Base-by-base conservation (phyloP, 2,329 filamentous ascomycete species). In the Stachybotrys chartarum region DNA sequence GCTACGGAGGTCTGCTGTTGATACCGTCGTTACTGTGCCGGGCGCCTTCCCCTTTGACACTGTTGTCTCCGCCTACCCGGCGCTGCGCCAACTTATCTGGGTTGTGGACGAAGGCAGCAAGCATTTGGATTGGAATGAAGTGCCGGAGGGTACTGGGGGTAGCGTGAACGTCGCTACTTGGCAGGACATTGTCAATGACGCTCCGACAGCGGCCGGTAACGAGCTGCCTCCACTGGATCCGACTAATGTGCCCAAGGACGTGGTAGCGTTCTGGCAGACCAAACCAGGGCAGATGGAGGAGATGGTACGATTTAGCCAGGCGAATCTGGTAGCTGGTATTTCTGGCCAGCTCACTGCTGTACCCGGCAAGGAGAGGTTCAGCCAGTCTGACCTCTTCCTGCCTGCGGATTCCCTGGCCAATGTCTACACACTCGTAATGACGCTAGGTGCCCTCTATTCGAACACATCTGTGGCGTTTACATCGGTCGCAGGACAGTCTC, bases 71-170 rank as follows among this genome's bases (percentile, higher is more conserved):
- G 80, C 78, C 54, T 91, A 89, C 64, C 80, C 86, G 6, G 79
- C 81, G 44, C 79, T 99, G 50, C 86, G 85, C 58, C 84, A 91
- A 62, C 79, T 96, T 35, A 82, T 97, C 63, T 97, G 92, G 90
- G 92, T 97, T 12, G 91, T 95, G 6, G 93, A 97, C 64, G 83
- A 91, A 66, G 91, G 91, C 47, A 97, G 86, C 75, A 84, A 85
- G 63, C 93, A 97, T 68, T 88, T 99, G 80, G 92, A 96, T 72
- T 99, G 93, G 92, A 92, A 90, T 63, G 90, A 93, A 67, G 83
- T 92, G 2, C 91, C 92, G 11, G 82, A 87, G 65, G 87, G 88
- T 53, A 86, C 87, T 55, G 87, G 87, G 16, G 83, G 87, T 56
- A 85, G 80, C 58, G 78, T 96, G 58, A 88, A 88, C 55, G 88